Percentiles rank a stretch among this genome's conserved stretches.
These are phyloP conservation scores for Macroventuria anomochaeta DNA, from an alignment of 2,329 filamentous ascomycete species.

Conservation along the genomic window DNA sequence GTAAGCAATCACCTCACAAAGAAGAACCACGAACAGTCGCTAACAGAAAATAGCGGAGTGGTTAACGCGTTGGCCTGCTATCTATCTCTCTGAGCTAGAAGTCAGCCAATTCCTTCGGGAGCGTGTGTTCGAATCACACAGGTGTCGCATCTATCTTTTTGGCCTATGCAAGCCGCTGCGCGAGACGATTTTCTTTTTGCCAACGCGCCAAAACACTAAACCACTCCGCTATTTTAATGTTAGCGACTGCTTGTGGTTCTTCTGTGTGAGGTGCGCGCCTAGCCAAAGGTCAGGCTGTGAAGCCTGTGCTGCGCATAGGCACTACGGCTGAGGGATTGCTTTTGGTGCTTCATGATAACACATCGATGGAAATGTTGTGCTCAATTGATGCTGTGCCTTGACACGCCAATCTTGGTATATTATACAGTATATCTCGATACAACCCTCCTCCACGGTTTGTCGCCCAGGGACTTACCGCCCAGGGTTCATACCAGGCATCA, in stretches of 20 bases:
- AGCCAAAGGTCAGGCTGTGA: no score
- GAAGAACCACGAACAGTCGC: neutral
- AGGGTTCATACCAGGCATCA: slow-evolving; percentile 88
- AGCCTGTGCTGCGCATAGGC: no score
- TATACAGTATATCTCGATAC: slow-evolving; percentile 6
- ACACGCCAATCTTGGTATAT: neutral
- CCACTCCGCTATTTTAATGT: no score
- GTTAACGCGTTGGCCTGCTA: slow-evolving; percentile 40
- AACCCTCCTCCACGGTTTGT: no score
- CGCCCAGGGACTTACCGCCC: slow-evolving; percentile 2
- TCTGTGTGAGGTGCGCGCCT: slow-evolving; percentile 6
- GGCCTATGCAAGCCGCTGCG: no score
- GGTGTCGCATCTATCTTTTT: slow-evolving; percentile 25
- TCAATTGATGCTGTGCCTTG: neutral
- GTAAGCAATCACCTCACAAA: neutral
- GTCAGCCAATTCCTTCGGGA: slow-evolving; percentile 38
- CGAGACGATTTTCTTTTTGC: no score
- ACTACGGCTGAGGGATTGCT: no score
- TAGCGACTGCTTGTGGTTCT: neutral
- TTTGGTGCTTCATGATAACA: no score
- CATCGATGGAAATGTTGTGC: no score
- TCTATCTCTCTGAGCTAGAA: neutral
- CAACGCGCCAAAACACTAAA: no score
- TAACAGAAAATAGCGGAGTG: slow-evolving; percentile 21
- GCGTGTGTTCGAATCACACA: slow-evolving; percentile 40